Base-by-base conservation (phyloP, 2,329 filamentous ascomycete genomes). In the Bipolaris oryzae region DNA sequence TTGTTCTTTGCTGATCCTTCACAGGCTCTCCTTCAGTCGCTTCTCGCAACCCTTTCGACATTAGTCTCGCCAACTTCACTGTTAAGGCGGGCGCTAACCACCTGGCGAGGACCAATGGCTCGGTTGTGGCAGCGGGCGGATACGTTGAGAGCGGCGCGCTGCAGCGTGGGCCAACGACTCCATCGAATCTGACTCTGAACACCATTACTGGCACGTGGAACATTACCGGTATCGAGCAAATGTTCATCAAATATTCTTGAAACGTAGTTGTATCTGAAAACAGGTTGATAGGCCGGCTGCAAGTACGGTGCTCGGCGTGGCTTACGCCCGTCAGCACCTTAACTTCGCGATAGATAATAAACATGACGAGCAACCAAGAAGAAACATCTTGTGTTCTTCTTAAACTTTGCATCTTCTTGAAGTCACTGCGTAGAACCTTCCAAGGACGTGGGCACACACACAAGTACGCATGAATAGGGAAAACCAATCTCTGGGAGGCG, bases 21-120 rank as follows among this genome's bases (percentile, higher is more conserved):
- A 18, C n/a, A 72, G 69, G 69, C 20, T 72, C 66, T 39, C 87
- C 87, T 0, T 85, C 82, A 1, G 79, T 89, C 5, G 76, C 82
- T 34, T 82, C 77, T 7, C 80, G 85, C 28, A 89, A 89, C 64
- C 77, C 81, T 0, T 83, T 84, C 65, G 88, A 91, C 67, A 80
- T 90, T 46, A 81, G 83, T 5, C 75, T 91, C 5, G 88, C 87
- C 1, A 89, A 88, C 72, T 91, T 91, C 69, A 89, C 87, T 0
- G 86, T 91, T 25, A 71, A 81, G 56, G 80, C 76, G 16, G 86
- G 85, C 1, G 85, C 81, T 44, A 89, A 89, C 62, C 80, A 78
- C 60, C 68, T 89, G 33, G 66, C 77, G 51, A 69, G 83, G 10
- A 77, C 77, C 2, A 57, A 57, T n/a, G 55, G 45, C 18, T 54